A percentile compares a stretch with the other conserved stretches of the same genome.
Conservation (phyloP, 805 yeast genomes). For the Cyberlindnera subsufficiens region DNA sequence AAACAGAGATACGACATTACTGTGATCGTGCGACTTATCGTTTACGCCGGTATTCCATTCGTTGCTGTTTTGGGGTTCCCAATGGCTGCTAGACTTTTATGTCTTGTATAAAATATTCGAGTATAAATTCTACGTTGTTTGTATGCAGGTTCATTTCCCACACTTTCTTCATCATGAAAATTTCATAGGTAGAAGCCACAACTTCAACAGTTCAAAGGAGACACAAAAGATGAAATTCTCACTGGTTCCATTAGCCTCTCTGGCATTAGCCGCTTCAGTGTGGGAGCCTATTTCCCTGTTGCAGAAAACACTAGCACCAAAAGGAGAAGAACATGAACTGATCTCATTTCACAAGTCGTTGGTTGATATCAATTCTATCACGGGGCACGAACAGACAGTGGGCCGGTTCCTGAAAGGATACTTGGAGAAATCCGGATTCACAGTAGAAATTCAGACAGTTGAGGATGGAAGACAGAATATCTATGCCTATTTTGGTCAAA, state of each 20-base stretch:
- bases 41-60: slow-evolving; percentile 76
- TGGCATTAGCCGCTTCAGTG: slow-evolving; percentile 8
- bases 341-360: slow-evolving; percentile 21
- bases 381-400: slow-evolving; percentile 16
- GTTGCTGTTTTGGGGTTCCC: slow-evolving; percentile 39
- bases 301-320: slow-evolving; percentile 1
- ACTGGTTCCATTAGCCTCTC: slow-evolving; percentile 4
- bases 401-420: slow-evolving; percentile 13
- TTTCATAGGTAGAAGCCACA: neutral
- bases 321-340: slow-evolving; percentile 13
- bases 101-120: slow-evolving; percentile 3
- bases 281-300: slow-evolving; percentile 1
- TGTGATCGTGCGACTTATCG: slow-evolving; percentile 67
- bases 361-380: slow-evolving; percentile 21
- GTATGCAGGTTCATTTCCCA: no score
- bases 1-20: slow-evolving; percentile 66
- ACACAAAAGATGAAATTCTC: slow-evolving; percentile 6
- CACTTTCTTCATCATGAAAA: no score
- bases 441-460: slow-evolving; percentile 41
- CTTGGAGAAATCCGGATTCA: slow-evolving; percentile 33
- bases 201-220: neutral
- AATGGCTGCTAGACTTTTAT: slow-evolving; percentile 7
- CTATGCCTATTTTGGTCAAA: slow-evolving; percentile 50
- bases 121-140: no score
- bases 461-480: slow-evolving; percentile 38